These are phyloP conservation scores for Lantana camara DNA, from an alignment of 257 asterid genomes.

Conservation along the genomic window DNA sequence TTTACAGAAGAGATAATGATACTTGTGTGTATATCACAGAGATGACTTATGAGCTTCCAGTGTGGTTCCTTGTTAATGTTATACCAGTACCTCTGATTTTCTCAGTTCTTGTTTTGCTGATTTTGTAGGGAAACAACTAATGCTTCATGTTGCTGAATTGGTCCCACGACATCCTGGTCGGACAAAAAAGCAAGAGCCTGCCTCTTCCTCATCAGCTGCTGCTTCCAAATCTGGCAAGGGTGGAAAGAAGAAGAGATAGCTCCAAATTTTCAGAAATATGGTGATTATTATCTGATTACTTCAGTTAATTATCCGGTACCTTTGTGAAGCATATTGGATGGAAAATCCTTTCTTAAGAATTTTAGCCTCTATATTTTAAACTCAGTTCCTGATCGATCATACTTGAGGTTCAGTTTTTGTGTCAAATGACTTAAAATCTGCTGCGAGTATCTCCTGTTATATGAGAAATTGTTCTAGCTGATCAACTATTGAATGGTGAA, in stretches of 20 bases:
- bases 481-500: no score
- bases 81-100: no score
- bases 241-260: conserved; percentile 79
- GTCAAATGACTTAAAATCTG: neutral
- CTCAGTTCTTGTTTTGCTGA: neutral
- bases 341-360: neutral
- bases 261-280: neutral
- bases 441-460: no score
- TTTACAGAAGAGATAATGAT: neutral
- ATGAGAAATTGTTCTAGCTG: no score
- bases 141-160: conserved; percentile 83
- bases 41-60: neutral
- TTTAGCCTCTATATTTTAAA: neutral
- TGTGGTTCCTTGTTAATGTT: neutral
- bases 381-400: neutral
- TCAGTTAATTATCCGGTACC: no score
- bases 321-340: neutral
- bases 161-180: conserved; percentile 93
- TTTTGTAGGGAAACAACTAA: conserved; percentile 75
- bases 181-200: conserved; percentile 80
- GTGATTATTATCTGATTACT: neutral
- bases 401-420: neutral
- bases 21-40: neutral
- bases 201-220: conserved; percentile 61
- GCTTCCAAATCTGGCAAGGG: conserved; percentile 90